phyloP scores from a whole-genome alignment of 768 basidiomycete genomes.

The Phlegmacium glaucopus region DNA sequence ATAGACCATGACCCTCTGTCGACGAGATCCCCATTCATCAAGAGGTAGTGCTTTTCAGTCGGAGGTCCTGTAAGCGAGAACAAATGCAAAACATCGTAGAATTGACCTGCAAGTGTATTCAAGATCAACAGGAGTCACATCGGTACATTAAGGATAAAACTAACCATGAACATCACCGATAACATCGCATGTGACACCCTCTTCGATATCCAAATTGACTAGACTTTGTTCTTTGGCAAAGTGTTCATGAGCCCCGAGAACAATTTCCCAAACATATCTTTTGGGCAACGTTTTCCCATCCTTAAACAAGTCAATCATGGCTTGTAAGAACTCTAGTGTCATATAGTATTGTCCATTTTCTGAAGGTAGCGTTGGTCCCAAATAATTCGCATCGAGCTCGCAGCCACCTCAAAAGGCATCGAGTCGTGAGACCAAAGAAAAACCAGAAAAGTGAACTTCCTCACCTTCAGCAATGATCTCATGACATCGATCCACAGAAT shows the following conservation, averaged over 20 bases:
- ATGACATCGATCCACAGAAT: constrained; percentile 66
- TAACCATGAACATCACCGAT: constrained; percentile 95
- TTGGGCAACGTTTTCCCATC: constrained; percentile 88
- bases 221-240: constrained; percentile 79
- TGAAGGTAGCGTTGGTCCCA: constrained; percentile 66
- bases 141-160: constrained; percentile 12
- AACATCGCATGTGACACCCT: constrained; percentile 84
- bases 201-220: constrained; percentile 69
- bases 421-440: neutral
- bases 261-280: constrained; percentile 94
- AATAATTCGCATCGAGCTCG: constrained; percentile 68
- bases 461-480: constrained; percentile 79
- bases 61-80: constrained; percentile 85
- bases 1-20: constrained; percentile 96
- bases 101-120: constrained; percentile 65
- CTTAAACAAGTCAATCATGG: constrained; percentile 92
- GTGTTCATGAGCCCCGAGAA: constrained; percentile 76
- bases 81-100: constrained; percentile 89
- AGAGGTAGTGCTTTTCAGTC: constrained; percentile 74
- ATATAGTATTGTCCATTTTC: constrained; percentile 71
- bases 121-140: neutral
- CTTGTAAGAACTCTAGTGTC: constrained; percentile 72
- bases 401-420: constrained; percentile 56
- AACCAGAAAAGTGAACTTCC: constrained; percentile 6
- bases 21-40: constrained; percentile 96